Percentiles rank a stretch among this genome's conserved stretches.
phyloP scores from a whole-genome alignment of 306 rosid species.

The Lathyrus sativus region DNA sequence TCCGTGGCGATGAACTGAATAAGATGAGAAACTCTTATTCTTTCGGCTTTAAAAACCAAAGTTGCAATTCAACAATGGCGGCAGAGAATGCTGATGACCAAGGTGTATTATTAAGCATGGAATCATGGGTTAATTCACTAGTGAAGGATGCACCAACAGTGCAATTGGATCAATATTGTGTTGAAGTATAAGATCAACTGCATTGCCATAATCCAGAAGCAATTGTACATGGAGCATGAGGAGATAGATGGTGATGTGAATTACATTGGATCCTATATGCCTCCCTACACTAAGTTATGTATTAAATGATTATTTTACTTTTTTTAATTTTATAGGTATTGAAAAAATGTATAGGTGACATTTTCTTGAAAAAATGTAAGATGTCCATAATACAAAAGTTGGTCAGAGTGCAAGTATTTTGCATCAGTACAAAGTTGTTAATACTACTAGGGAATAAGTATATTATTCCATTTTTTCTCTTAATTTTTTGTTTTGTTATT shows the following conservation, averaged over 20 bases:
- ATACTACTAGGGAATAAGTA: too few species aligned
- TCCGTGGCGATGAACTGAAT: background rate
- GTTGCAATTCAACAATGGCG: slow-evolving; percentile 17
- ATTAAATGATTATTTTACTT: background rate
- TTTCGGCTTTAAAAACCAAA: slow-evolving; percentile 53
- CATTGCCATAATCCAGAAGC: slow-evolving; percentile 54
- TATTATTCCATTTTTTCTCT: too few species aligned
- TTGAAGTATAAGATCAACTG: slow-evolving; percentile 55
- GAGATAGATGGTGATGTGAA: slow-evolving; percentile 66
- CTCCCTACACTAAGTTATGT: too few species aligned
- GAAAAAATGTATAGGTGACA: slow-evolving; percentile 46
- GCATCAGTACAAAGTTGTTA: too few species aligned
- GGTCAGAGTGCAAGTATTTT: slow-evolving; percentile 48
- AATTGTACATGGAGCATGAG: slow-evolving; percentile 74
- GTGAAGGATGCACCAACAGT: slow-evolving; percentile 57
- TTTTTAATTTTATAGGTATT: slow-evolving; percentile 48
- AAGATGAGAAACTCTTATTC: slow-evolving; percentile 75
- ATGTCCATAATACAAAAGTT: slow-evolving; percentile 33
- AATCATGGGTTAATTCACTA: slow-evolving; percentile 74
- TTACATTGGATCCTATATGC: too few species aligned
- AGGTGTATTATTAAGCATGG: slow-evolving; percentile 34
- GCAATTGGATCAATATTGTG: slow-evolving; percentile 37
- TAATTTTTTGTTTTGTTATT: too few species aligned
- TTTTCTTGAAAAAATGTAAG: slow-evolving; percentile 28
- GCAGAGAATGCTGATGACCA: slow-evolving; percentile 45